Evolutionary conservation across 2,329 filamentous ascomycete species (phyloP), one percentile per base, ranked within the genome.

Genomic region (Aureobasidium subglaciale): DNA sequence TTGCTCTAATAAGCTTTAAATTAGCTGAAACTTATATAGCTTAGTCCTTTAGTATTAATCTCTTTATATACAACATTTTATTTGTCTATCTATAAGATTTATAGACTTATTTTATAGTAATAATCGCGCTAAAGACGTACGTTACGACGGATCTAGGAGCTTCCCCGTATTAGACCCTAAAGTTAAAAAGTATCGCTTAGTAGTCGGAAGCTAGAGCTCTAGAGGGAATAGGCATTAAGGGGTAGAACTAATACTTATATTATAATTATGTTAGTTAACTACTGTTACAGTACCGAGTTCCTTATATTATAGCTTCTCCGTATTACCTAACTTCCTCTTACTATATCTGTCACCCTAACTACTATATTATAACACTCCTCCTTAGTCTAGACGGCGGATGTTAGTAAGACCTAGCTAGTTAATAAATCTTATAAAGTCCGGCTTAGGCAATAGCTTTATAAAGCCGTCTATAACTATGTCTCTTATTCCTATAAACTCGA

Each of bases 231-330:
- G 41, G 7, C 20, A 29, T 43, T 43, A 43, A 30, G 41, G 25
- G n/a, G n/a, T 41, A 25, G 20, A 43, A 43, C 41, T 43, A 43
- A 41, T 43, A 30, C 15, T 5, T 30, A 7, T 41, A 29, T 29
- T 11, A 10, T 48, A 15, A 48, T 48, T 48, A 49, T 35, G 30
- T 49, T 49, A 37, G 45, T 37, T 49, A 49, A 49, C 45, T 49
- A 49, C 45, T 49, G 25, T 49, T 27, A 27, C 37, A 49, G 11
- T 49, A n/a, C 25, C 24, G 45, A 49, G 37, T 29, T 10, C n/a
- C 11, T 37, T 49, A 49, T 34, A 11, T 37, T 49, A 25, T 15
- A 15, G 22, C 30, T 49, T 49, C n/a, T 49, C 20, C 4, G 6
- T 5, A 35, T 49, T 49, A 49, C 20, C 30, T 49, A 37, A 49